Conservation (phyloP, 192 early-diverging fungal species). For the Gamsiella multidivaricata region DNA sequence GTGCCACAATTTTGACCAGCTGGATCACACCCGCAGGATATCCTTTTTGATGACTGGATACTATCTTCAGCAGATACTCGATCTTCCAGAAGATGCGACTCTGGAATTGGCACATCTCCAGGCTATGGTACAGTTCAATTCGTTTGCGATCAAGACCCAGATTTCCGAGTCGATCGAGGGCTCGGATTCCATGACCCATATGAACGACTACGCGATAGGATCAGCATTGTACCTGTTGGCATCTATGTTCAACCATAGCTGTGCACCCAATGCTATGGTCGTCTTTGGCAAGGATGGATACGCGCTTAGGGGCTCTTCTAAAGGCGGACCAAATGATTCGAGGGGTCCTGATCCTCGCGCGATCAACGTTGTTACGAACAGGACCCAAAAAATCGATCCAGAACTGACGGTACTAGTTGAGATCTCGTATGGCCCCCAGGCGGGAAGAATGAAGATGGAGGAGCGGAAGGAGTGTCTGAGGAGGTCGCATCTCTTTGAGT, state of each 20-base stretch:
- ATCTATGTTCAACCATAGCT: slow-evolving; percentile 52
- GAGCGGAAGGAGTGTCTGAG: slow-evolving; percentile 19
- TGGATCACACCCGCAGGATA: neutral
- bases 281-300: slow-evolving; percentile 28
- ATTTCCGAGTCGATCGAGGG: neutral
- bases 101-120: slow-evolving; percentile 32
- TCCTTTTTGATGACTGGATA: slow-evolving; percentile 27
- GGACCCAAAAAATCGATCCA: slow-evolving; percentile 7
- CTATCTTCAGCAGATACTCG: slow-evolving; percentile 26
- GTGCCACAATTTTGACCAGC: slow-evolving; percentile 22
- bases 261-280: slow-evolving; percentile 41
- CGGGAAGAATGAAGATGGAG: slow-evolving; percentile 29
- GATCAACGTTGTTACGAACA: slow-evolving; percentile 37
- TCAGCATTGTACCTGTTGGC: slow-evolving; percentile 34
- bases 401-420: slow-evolving; percentile 22
- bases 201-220: slow-evolving; percentile 30
- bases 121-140: slow-evolving; percentile 31
- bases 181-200: neutral
- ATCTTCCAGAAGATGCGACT: slow-evolving; percentile 14
- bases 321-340: neutral
- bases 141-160: slow-evolving; percentile 42
- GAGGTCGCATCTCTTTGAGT: slow-evolving; percentile 35
- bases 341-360: slow-evolving; percentile 15
- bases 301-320: neutral
- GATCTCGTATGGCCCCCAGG: slow-evolving; percentile 47